A percentile compares a stretch with the other conserved stretches of the same genome.
These are phyloP conservation scores for Beauveria varroae DNA, from an alignment of 2,329 filamentous ascomycete species.

Conservation along the genomic window DNA sequence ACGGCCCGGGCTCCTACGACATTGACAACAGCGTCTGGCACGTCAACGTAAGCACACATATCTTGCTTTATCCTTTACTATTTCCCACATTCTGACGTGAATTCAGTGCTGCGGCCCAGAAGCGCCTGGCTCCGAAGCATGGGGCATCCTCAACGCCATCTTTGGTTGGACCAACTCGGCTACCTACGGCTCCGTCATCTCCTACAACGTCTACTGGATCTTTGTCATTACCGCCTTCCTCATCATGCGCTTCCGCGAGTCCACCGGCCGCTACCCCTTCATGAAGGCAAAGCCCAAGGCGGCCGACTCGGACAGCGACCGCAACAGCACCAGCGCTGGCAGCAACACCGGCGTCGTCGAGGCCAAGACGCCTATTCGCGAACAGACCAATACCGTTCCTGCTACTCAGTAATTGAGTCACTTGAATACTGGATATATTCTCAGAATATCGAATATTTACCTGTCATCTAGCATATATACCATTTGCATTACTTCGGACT, in stretches of 20 bases:
- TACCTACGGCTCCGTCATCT: constrained; percentile 78
- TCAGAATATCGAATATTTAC: too few relatives aligned
- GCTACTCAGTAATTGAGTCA: background rate
- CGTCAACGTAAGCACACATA: constrained; percentile 53
- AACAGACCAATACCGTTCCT: constrained; percentile 15
- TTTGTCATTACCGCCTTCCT: constrained; percentile 63
- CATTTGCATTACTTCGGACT: background rate
- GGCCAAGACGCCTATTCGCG: constrained; percentile 17
- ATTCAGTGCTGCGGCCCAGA: constrained; percentile 69
- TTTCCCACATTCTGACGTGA: background rate
- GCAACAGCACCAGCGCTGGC: constrained; percentile 19
- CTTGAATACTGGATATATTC: background rate
- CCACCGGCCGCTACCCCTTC: constrained; percentile 42
- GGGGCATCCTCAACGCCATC: constrained; percentile 82
- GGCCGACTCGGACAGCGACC: constrained; percentile 13
- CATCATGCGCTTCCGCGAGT: constrained; percentile 59
- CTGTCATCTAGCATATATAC: background rate
- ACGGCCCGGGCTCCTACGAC: constrained; percentile 69
- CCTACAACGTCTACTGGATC: constrained; percentile 86
- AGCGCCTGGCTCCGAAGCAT: constrained; percentile 66
- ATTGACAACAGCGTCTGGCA: constrained; percentile 76
- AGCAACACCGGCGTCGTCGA: constrained; percentile 16
- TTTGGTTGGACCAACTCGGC: constrained; percentile 85
- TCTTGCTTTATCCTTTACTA: background rate
- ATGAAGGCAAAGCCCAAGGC: constrained; percentile 25